Evolutionary conservation across 2,329 filamentous ascomycete genomes (phyloP), one percentile per base, ranked within the genome.

Genomic region (Hypoxylon sp.): DNA sequence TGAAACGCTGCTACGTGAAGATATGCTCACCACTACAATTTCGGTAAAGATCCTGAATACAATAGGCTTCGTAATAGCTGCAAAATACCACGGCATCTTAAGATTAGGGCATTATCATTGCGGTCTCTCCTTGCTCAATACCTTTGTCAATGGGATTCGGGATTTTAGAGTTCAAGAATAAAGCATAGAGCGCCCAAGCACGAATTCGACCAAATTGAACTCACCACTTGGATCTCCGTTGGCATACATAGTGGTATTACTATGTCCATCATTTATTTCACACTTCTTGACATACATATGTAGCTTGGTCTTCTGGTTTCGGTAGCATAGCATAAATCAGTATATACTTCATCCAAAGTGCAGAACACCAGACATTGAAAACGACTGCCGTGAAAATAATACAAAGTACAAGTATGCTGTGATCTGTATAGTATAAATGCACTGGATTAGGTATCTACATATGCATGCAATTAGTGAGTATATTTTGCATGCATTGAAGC

Each of bases 1-100:
- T 46, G 57, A 27, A 51, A 60, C 33, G n/a, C 44, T 42, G 7
- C 30, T 33, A 31, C 48, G 25, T 40, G 33, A 60, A 40, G 57
- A 49, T 59, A 31, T 33, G 14, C 27, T 31, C 13, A 6, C 48
- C 4, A 20, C 48, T 44, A 3, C 17, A 44, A 7, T 17, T 44
- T 10, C 14, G 40, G 6, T 22, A 20, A 44, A 3, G 40, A 5
- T 11, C 4, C 40, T 44, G 3, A 22, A 53, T 27, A 22, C 13
- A 35, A 4, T 17, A 35, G 17, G 20, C n/a, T 22, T n/a, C 2
- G 22, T 3, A 22, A 7, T 6, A 11, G 35, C 6, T 53, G 10
- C 31, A 22, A 8, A 22, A 22, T 1, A 33, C 14, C 40, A 44
- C 20, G 17, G 2, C 17, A 22, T 22, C 17, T 44, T 11, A 22